Conservation (phyloP, 2,329 filamentous ascomycete species). For the Cladosporium sp. region DNA sequence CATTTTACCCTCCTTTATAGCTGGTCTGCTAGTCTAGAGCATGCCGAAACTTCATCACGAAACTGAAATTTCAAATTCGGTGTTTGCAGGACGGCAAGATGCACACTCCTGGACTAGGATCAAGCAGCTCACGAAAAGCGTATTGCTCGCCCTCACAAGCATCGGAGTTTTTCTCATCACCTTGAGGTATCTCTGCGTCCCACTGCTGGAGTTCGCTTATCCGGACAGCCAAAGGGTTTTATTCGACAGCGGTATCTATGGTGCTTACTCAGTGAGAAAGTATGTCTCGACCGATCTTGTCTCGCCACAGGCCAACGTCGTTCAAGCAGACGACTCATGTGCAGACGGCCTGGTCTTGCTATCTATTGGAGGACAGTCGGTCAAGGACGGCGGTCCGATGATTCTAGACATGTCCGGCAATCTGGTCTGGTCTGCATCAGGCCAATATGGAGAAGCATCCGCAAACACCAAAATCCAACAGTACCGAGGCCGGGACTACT, state of each 20-base stretch:
- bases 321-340: not conserved
- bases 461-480: constrained; percentile 34
- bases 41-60: not conserved
- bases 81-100: not conserved
- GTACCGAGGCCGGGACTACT: constrained; percentile 32
- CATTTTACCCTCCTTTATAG: not conserved
- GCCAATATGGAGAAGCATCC: constrained; percentile 26
- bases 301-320: constrained; percentile 1
- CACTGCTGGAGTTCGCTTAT: not conserved
- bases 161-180: not conserved
- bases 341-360: constrained; percentile 19
- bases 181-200: not conserved
- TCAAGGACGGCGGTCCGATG: constrained; percentile 26
- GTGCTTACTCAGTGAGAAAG: not conserved
- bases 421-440: constrained; percentile 28
- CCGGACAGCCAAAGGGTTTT: not conserved
- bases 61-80: not conserved
- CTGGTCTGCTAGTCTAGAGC: not conserved
- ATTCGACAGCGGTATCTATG: not conserved
- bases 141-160: not conserved
- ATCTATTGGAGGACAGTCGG: constrained; percentile 23
- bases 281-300: not conserved
- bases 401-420: constrained; percentile 29
- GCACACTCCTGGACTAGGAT: not conserved
- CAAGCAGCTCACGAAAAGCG: not conserved